phyloP scores from a whole-genome alignment of 768 basidiomycete genomes.

The Boletus rubroflammeus region DNA sequence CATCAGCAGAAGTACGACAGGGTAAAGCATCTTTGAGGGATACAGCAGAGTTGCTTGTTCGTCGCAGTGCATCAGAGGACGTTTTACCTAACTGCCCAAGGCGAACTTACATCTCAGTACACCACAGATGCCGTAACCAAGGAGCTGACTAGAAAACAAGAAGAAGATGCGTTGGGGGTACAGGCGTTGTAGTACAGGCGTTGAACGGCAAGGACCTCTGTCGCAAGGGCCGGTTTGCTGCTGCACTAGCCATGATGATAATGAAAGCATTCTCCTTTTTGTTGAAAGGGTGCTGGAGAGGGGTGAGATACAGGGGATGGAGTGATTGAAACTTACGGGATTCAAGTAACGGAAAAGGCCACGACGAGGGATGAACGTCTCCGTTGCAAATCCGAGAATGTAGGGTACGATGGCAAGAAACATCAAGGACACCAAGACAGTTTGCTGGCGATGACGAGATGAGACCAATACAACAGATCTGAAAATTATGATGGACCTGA shows the following conservation, averaged over 20 bases:
- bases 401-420: constrained; percentile 51
- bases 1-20: constrained; percentile 27
- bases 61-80: neutral
- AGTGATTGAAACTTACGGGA: constrained; percentile 30
- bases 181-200: constrained; percentile 51
- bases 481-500: constrained; percentile 10
- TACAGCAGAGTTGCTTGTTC: constrained; percentile 36
- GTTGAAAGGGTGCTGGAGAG: constrained; percentile 51
- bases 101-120: constrained; percentile 42
- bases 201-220: constrained; percentile 53
- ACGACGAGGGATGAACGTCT: constrained; percentile 42
- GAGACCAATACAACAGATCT: neutral
- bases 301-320: neutral
- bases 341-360: constrained; percentile 50
- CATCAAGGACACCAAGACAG: constrained; percentile 48
- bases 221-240: constrained; percentile 51
- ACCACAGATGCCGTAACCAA: constrained; percentile 56
- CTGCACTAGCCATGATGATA: constrained; percentile 54
- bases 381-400: constrained; percentile 45
- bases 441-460: constrained; percentile 38
- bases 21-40: constrained; percentile 42
- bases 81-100: neutral
- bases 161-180: constrained; percentile 49
- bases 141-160: constrained; percentile 33
- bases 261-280: constrained; percentile 59